phyloP scores from a whole-genome alignment of 2,329 filamentous ascomycete species.

The Apiospora marii region DNA sequence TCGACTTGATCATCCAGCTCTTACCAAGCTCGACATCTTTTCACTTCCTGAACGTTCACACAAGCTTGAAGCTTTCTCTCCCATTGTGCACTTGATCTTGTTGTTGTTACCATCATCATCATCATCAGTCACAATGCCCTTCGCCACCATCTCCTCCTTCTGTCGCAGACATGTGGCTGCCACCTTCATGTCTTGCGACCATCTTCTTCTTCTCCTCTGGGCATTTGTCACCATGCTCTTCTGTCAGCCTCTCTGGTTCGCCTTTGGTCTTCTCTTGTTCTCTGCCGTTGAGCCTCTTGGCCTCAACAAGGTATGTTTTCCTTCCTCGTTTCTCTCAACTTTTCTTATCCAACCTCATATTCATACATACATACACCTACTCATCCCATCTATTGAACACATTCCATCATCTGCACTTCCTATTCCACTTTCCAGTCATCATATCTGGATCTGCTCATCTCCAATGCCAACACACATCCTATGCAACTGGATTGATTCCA shows the following conservation, averaged over 20 bases:
- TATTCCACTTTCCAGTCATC: neutral
- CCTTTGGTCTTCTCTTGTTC: neutral
- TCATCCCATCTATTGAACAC: neutral
- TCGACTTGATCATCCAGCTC: slow-evolving; percentile 6
- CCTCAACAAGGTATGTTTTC: neutral
- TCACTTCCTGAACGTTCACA: slow-evolving; percentile 13
- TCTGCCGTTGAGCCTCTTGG: neutral
- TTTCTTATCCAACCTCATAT: neutral
- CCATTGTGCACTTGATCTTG: slow-evolving; percentile 20
- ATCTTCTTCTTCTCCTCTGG: neutral
- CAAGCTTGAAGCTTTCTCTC: neutral
- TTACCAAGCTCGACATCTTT: slow-evolving; percentile 11
- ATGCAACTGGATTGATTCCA: neutral
- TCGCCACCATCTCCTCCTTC: neutral
- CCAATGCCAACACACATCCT: neutral
- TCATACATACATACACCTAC: neutral
- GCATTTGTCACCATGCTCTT: too few relatives aligned
- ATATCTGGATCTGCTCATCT: neutral
- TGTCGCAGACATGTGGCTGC: neutral
- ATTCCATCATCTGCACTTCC: neutral
- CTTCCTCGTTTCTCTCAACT: neutral
- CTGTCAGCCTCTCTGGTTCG: neutral
- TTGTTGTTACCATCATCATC: slow-evolving; percentile 3
- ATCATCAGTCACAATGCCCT: slow-evolving; percentile 15
- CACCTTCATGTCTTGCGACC: neutral